These are phyloP conservation scores for Gossypium lobatum DNA, from an alignment of 441 rosid genomes.

Conservation along the genomic window DNA sequence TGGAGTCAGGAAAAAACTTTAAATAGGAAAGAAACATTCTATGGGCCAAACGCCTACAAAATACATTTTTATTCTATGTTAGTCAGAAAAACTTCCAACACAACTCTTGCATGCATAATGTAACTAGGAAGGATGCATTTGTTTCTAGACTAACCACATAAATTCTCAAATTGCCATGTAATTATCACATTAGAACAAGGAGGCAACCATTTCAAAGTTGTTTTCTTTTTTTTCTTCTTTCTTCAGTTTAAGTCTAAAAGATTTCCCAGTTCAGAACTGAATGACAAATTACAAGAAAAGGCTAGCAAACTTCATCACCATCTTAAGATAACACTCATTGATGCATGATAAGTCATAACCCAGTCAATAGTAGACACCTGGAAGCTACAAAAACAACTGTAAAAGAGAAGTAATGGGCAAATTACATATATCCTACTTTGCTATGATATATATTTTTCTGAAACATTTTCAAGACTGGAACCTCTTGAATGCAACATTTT, in stretches of 20 bases:
- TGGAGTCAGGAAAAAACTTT: neutral
- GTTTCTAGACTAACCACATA: neutral
- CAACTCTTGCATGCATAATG: neutral
- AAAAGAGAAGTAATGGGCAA: neutral
- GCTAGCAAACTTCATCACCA: neutral
- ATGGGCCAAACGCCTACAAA: neutral
- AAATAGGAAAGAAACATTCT: neutral
- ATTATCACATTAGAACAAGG: slow-evolving; percentile 3
- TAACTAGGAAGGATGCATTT: neutral
- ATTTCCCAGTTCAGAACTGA: neutral
- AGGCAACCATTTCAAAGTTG: slow-evolving; percentile 1
- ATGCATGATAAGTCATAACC: neutral
- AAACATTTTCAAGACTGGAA: neutral
- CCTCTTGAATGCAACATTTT: neutral
- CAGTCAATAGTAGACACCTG: neutral
- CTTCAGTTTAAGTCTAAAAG: neutral
- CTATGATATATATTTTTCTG: neutral
- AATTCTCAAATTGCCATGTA: neutral
- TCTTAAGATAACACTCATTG: neutral
- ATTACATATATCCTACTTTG: neutral
- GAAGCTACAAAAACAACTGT: neutral
- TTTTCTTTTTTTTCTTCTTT: neutral
- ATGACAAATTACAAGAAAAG: neutral
- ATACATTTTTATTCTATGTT: neutral
- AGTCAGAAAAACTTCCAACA: neutral